These are phyloP conservation scores for Penicillium macrosclerotiorum DNA, from an alignment of 495 filamentous ascomycete genomes.

Conservation along the genomic window DNA sequence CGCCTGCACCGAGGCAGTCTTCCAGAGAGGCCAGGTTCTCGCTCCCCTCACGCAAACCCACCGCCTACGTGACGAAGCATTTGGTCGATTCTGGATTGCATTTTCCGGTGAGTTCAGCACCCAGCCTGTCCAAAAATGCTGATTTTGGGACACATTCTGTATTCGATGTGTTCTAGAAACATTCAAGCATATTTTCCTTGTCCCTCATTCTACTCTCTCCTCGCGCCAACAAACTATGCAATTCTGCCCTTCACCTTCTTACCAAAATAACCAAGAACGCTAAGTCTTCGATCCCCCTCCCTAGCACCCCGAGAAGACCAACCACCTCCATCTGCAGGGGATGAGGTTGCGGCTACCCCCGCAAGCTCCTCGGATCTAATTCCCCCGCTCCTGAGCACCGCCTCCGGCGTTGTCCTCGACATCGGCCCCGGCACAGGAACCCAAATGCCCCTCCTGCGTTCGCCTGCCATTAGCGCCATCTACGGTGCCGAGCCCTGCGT, in stretches of 20 bases:
- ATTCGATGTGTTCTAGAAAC: too few species aligned
- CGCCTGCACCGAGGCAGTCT: constrained; percentile 33
- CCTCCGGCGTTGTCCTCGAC: constrained; percentile 43
- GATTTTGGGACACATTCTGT: too few species aligned
- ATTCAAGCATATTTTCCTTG: too few species aligned
- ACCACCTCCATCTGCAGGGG: too few species aligned
- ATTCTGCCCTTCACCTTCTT: too few species aligned
- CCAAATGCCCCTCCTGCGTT: constrained; percentile 44
- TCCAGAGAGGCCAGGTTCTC: constrained; percentile 35
- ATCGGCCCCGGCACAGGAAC: constrained; percentile 51
- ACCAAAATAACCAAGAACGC: background rate
- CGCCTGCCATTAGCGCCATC: constrained; percentile 50
- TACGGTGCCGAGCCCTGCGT: constrained; percentile 69
- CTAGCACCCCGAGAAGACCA: constrained; percentile 2
- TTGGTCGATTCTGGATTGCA: constrained; percentile 43
- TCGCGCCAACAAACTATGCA: too few species aligned
- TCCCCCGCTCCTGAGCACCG: constrained; percentile 35
- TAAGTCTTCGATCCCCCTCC: background rate
- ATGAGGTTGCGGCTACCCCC: too few species aligned
- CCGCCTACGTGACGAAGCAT: constrained; percentile 41
- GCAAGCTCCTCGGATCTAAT: constrained; percentile 34
- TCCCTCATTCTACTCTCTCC: too few species aligned
- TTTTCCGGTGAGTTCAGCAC: constrained; percentile 29
- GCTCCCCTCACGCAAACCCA: constrained; percentile 33
- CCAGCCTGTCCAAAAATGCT: background rate